Percentiles rank a stretch among this genome's conserved stretches.
These are phyloP conservation scores for Plasmodium gallinaceum DNA, from an alignment of 169 alveolate species.

Conservation along the genomic window DNA sequence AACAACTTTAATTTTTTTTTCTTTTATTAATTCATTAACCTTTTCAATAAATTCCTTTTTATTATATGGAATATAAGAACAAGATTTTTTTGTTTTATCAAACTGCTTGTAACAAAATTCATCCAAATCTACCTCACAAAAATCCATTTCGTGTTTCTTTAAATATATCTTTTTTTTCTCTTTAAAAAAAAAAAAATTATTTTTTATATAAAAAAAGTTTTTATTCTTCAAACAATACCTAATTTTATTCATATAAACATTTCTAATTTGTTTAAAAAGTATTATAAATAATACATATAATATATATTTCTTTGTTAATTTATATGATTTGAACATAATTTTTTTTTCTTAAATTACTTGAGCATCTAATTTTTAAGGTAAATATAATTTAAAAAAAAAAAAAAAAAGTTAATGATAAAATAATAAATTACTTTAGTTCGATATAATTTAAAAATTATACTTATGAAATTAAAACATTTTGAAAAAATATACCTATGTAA, in stretches of 20 bases:
- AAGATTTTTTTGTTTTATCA: conserved; percentile 76
- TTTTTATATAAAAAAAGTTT: not conserved
- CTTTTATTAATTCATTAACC: conserved; percentile 79
- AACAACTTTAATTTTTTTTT: conserved; percentile 75
- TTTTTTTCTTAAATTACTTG: not conserved
- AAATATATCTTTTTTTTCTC: not conserved
- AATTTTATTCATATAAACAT: conserved; percentile 13
- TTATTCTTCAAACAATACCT: not conserved
- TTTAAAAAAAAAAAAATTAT: conserved; percentile 3
- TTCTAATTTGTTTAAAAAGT: not conserved
- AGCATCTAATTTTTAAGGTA: not conserved
- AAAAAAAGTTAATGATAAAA: not conserved
- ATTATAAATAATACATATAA: not conserved
- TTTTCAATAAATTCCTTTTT: conserved; percentile 80
- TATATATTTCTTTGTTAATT: not conserved
- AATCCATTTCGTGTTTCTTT: conserved; percentile 18
- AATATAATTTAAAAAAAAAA: not conserved
- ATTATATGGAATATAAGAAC: conserved; percentile 81
- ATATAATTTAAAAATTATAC: too few relatives aligned
- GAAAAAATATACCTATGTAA: not conserved
- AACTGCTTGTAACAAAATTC: conserved; percentile 86
- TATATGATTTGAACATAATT: not conserved
- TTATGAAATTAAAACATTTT: not conserved
- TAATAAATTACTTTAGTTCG: too few relatives aligned
- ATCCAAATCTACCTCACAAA: conserved; percentile 74